Percentiles rank a stretch among this genome's conserved stretches.
Evolutionary conservation across 192 early-diverging fungal genomes (phyloP).

Genomic region (Linnemannia elongata): DNA sequence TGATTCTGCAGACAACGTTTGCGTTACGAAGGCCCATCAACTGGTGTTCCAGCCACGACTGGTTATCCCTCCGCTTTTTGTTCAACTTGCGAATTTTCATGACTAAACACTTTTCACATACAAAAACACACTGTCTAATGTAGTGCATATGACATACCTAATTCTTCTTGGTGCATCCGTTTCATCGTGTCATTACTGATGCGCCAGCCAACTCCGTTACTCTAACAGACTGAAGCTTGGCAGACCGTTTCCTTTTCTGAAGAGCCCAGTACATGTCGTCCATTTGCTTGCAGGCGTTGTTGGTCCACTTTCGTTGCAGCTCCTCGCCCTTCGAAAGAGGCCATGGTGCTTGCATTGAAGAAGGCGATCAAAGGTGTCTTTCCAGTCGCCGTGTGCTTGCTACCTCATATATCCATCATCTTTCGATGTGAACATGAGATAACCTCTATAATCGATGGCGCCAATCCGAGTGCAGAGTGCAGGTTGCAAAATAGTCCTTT

Average conservation of each 20-base stretch:
- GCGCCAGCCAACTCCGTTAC: slow-evolving; percentile 25
- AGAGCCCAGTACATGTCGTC: slow-evolving; percentile 35
- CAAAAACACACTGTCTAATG: not conserved
- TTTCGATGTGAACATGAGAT: slow-evolving; percentile 36
- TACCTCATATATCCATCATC: not conserved
- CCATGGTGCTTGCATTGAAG: slow-evolving; percentile 24
- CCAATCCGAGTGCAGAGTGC: slow-evolving; percentile 4
- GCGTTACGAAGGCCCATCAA: too few species aligned
- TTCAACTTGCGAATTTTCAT: too few species aligned
- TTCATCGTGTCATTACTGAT: slow-evolving; percentile 29
- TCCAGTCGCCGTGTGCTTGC: slow-evolving; percentile 41
- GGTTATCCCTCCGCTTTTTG: too few species aligned
- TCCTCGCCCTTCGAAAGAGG: slow-evolving; percentile 30
- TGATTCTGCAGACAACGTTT: too few species aligned
- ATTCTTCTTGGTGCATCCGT: slow-evolving; percentile 34
- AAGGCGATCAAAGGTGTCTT: slow-evolving; percentile 33
- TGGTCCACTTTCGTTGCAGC: slow-evolving; percentile 31
- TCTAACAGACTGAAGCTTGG: slow-evolving; percentile 21
- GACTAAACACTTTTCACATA: too few species aligned
- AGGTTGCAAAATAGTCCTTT: slow-evolving; percentile 18
- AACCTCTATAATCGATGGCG: slow-evolving; percentile 19
- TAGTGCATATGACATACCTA: not conserved
- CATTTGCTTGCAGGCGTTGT: slow-evolving; percentile 15
- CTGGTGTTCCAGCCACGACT: too few species aligned
- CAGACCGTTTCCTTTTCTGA: slow-evolving; percentile 28